Conservation (phyloP, 208 protist genomes). For the Naegleria gruberi region DNA sequence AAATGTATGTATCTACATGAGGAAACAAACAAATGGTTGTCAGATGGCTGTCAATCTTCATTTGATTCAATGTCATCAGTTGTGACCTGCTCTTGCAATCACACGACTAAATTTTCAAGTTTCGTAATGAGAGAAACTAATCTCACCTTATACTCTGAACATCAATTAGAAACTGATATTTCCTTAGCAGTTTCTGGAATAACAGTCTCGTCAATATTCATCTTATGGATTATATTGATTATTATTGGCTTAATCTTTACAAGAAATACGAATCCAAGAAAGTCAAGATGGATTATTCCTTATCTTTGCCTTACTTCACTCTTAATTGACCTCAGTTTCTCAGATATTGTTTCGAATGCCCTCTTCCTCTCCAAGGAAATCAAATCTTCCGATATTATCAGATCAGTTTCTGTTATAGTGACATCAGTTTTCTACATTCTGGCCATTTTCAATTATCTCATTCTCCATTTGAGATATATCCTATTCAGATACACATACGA, state of each 20-base stretch:
- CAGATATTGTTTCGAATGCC: not conserved
- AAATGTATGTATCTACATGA: not conserved
- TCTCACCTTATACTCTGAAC: not conserved
- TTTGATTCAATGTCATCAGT: too few species aligned
- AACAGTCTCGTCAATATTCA: not conserved
- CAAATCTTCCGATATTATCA: not conserved
- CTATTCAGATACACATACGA: not conserved
- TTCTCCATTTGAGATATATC: not conserved
- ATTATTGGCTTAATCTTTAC: not conserved
- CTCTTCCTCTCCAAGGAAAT: not conserved
- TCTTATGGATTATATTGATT: not conserved
- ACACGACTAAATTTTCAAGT: not conserved
- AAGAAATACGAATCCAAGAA: not conserved
- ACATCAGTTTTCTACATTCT: not conserved
- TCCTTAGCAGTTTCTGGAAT: not conserved
- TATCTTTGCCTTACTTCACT: not conserved
- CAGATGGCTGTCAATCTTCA: not conserved
- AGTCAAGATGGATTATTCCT: not conserved
- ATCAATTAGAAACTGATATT: too few species aligned
- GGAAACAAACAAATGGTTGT: not conserved
- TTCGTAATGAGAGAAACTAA: too few species aligned
- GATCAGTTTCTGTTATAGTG: not conserved
- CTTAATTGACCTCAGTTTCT: not conserved
- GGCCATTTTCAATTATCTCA: not conserved
- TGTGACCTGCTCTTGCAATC: not conserved